Evolutionary conservation across 2,329 filamentous ascomycete genomes (phyloP).

Genomic region (Penicillium sp.): DNA sequence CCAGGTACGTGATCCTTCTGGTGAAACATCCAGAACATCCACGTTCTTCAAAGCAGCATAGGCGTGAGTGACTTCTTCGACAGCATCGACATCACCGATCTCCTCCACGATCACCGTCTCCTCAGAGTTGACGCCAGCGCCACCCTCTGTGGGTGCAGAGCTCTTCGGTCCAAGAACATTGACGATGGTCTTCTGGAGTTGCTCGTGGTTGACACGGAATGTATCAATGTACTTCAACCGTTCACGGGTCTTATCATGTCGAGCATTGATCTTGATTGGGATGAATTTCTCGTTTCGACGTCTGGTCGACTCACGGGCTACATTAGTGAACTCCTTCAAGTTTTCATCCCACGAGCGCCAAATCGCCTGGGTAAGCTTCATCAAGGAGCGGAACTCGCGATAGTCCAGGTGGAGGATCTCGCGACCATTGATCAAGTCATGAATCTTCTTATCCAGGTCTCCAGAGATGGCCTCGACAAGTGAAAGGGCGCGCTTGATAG

Average conservation of each 20-base stretch:
- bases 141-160: slow-evolving; percentile 56
- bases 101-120: slow-evolving; percentile 80
- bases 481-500: slow-evolving; percentile 83
- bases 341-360: slow-evolving; percentile 95
- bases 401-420: slow-evolving; percentile 92
- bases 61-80: slow-evolving; percentile 92
- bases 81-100: slow-evolving; percentile 94
- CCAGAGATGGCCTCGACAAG: slow-evolving; percentile 97
- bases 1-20: slow-evolving; percentile 88
- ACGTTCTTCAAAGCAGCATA: slow-evolving; percentile 94
- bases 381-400: slow-evolving; percentile 81
- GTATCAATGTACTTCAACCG: slow-evolving; percentile 90
- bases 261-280: slow-evolving; percentile 90
- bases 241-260: slow-evolving; percentile 85
- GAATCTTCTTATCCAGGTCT: slow-evolving; percentile 84
- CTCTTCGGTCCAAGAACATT: slow-evolving; percentile 86
- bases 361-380: slow-evolving; percentile 80
- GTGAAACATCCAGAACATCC: slow-evolving; percentile 88
- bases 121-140: slow-evolving; percentile 49
- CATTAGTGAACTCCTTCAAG: slow-evolving; percentile 96
- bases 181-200: slow-evolving; percentile 92
- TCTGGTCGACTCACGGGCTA: slow-evolving; percentile 90
- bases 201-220: slow-evolving; percentile 96
- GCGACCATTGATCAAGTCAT: slow-evolving; percentile 80
- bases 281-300: slow-evolving; percentile 97